Evolutionary conservation across 2,329 filamentous ascomycete genomes (phyloP), one percentile per base, ranked within the genome.

Genomic region (Apiospora aurea): DNA sequence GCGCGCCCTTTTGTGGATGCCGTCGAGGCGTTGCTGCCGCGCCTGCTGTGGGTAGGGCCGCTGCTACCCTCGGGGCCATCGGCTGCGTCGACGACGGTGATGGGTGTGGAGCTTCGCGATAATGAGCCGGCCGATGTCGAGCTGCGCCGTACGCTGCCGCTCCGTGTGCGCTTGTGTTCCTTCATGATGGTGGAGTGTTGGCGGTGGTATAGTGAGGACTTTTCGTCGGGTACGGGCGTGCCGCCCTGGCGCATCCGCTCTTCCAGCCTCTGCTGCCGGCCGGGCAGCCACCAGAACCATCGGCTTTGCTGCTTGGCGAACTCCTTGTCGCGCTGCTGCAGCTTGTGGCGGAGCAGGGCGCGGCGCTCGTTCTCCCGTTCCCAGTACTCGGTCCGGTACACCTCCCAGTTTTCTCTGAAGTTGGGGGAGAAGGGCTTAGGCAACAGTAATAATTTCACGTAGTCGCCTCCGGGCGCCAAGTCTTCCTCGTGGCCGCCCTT

Each of bases 331-430:
- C 89, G 88, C 69, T 90, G 88, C 74, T 91, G 89, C 69, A 97
- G 85, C 79, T 93, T 93, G 61, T 87, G 79, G 57, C 94, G 88
- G 34, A 98, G 85, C 72, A 93, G 84, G 2, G 92, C 89, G 16
- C 96, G 91, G 2, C 96, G 91, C 81, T 97, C 94, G 79, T 99
- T 99, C 81, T 99, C 96, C 73, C 92, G 92, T 77, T 98, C 96
- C 96, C 96, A 99, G 83, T 98, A 99, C 73, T 98, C 95, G 46
- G 92, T 91, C 70, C 96, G 89, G 82, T 97, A 99, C 21, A 96
- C 87, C 79, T 99, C 96, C 96, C 96, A 99, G 75, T 97, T 97
- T 81, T 98, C 95, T 26, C 96, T 89, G 79, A 99, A 99, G 67
- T 94, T 94, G 0, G 96, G 92, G 7, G 94, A 97, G 79, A 99